A percentile compares a stretch with the other conserved stretches of the same genome.
These are phyloP conservation scores for Ustilago tritici DNA, from an alignment of 1,284 basidiomycete species.

Conservation along the genomic window DNA sequence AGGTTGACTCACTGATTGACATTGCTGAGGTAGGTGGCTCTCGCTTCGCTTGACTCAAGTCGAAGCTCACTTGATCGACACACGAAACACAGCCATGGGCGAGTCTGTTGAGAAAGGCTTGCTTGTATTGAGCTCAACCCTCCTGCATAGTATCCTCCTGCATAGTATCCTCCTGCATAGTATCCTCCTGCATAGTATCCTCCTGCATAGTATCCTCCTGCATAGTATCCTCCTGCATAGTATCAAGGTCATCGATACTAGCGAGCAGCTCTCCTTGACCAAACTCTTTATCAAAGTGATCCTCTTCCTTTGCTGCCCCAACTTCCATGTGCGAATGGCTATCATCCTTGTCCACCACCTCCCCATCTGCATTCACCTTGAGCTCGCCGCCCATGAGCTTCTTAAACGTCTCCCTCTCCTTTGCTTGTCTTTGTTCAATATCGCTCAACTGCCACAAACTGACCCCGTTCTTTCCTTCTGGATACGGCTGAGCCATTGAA, in stretches of 20 bases:
- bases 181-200: too few species aligned
- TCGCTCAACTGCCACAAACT: constrained; percentile 93
- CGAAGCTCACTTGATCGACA: background rate
- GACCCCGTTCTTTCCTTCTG: constrained; percentile 88
- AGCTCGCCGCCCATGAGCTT: constrained; percentile 57
- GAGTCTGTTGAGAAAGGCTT: background rate
- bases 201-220: too few species aligned
- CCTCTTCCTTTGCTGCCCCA: constrained; percentile 31
- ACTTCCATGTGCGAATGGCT: constrained; percentile 34
- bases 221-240: constrained; percentile 9
- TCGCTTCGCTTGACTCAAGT: too few species aligned
- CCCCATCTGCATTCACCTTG: constrained; percentile 46
- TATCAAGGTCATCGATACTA: constrained; percentile 7
- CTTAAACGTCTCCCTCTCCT: constrained; percentile 74
- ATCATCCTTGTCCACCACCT: constrained; percentile 47
- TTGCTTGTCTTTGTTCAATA: constrained; percentile 82
- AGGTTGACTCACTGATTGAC: background rate
- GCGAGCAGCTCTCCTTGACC: constrained; percentile 4
- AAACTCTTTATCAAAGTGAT: constrained; percentile 58
- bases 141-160: constrained; percentile 10
- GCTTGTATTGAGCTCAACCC: constrained; percentile 7
- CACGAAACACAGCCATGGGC: background rate
- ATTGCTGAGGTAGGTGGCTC: background rate
- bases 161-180: too few species aligned
- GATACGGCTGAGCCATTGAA: constrained; percentile 95